Base-by-base conservation (phyloP, 106 monocot genomes). In the Hemerocallis citrina region DNA sequence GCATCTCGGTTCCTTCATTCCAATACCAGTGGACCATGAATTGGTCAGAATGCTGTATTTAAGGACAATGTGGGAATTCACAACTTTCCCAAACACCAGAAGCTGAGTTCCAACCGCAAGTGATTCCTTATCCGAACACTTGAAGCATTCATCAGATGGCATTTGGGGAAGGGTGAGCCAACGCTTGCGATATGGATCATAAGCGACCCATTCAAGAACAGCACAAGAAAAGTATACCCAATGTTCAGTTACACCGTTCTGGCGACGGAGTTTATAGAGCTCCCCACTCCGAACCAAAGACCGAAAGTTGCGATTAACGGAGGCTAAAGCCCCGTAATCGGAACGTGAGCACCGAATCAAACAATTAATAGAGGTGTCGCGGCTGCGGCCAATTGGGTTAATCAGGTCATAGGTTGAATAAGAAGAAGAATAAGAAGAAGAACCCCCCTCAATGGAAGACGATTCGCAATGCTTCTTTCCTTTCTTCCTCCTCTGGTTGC, bases 181-280 rank as follows among this genome's bases (percentile, higher is more conserved):
- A 14, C 81, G 75, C 0, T 57, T 4, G 5, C 75, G 60, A 43
- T 68, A 71, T 0, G 89, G 89, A 52, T 90, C 85, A 45, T 68
- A 82, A 0, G 85, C 78, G 19, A 71, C 79, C 89, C 89, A 90
- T 29, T 76, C 85, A 12, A 65, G 81, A 0, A 85, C 76, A 36
- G 76, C 82, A 71, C 89, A 85, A 0, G 89, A 90, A 68, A 85
- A 85, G 61, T 85, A 90, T 6, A 90, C 65, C 89, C 81, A 85
- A 44, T 85, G 79, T 68, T 85, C 85, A 10, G 58, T 32, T 6
- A 85, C 74, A 21, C 42, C 44, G 8, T 51, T 56, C 73, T 47
- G 58, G 11, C 78, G 68, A 5, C 89, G 75, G 5, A 79, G 58
- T 17, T 55, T 63, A 59, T 85, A 90, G 45, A 90, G 78, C 76